A percentile compares a stretch with the other conserved stretches of the same genome.
Evolutionary conservation across 1,139 yeast genomes (phyloP).

Genomic region (Blastobotrys capitulatus): DNA sequence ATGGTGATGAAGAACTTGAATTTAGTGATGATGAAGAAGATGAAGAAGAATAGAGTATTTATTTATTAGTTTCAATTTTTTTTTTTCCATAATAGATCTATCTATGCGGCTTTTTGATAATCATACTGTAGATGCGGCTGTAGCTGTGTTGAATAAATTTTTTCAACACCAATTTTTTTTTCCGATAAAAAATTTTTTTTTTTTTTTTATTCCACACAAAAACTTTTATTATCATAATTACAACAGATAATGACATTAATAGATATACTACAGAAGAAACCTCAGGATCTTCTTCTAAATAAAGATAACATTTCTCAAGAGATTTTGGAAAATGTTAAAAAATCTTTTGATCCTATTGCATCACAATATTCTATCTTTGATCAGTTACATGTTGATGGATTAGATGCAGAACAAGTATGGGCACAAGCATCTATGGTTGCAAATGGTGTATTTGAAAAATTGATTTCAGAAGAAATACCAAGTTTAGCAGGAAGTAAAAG

Average conservation of each 20-base stretch:
- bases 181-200: neutral
- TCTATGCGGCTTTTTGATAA: neutral
- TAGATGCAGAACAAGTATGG: slow-evolving; percentile 89
- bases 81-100: too few species aligned
- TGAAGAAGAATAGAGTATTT: neutral
- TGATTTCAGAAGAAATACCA: slow-evolving; percentile 36
- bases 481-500: slow-evolving; percentile 13
- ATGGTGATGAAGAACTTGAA: neutral
- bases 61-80: too few species aligned
- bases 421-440: slow-evolving; percentile 85
- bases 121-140: neutral
- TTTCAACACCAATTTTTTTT: neutral
- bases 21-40: slow-evolving; percentile 48
- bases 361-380: slow-evolving; percentile 65
- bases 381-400: slow-evolving; percentile 76
- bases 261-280: slow-evolving; percentile 21
- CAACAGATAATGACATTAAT: slow-evolving; percentile 8
- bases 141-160: neutral
- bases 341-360: slow-evolving; percentile 60
- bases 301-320: slow-evolving; percentile 25
- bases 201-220: neutral
- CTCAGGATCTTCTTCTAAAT: slow-evolving; percentile 29
- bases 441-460: slow-evolving; percentile 58
- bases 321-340: slow-evolving; percentile 44
- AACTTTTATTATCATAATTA: neutral